These are phyloP conservation scores for Alternaria gaisen DNA, from an alignment of 2,329 filamentous ascomycete species.

Conservation along the genomic window DNA sequence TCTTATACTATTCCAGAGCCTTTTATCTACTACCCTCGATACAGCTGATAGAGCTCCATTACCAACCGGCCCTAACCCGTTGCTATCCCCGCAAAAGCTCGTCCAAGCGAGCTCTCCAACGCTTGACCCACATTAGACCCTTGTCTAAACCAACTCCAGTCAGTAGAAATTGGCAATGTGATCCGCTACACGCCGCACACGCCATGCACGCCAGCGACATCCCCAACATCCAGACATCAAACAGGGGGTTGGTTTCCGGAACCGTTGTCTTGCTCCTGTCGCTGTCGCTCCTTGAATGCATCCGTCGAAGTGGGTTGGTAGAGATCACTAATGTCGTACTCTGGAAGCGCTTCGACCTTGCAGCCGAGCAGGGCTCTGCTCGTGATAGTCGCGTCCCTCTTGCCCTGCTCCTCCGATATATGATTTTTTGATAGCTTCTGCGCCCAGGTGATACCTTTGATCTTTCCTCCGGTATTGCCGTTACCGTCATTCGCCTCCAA, in stretches of 20 bases:
- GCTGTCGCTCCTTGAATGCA: background rate
- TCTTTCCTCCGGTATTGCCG: background rate
- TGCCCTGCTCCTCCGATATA: background rate
- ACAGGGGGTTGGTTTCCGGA: background rate
- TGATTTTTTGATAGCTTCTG: background rate
- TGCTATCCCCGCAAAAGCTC: constrained; percentile 28
- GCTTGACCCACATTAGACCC: constrained; percentile 16
- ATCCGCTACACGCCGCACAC: constrained; percentile 28
- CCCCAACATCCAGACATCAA: background rate
- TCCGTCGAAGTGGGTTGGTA: too few relatives aligned
- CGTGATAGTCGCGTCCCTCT: background rate
- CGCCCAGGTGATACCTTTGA: background rate
- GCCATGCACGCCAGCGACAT: constrained; percentile 8
- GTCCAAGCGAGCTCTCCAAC: constrained; percentile 23
- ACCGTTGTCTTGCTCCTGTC: background rate
- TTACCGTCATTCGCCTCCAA: background rate
- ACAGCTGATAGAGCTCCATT: constrained; percentile 16
- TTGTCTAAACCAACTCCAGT: constrained; percentile 15
- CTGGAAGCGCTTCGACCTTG: background rate
- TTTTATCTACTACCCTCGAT: constrained; percentile 17
- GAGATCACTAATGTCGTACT: background rate
- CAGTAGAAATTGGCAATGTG: constrained; percentile 9
- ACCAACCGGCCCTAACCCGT: constrained; percentile 25
- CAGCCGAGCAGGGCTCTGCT: background rate
- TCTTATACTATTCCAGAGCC: constrained; percentile 15